Evolutionary conservation across 257 asterid species (phyloP).

Genomic region (Petrea volubilis): DNA sequence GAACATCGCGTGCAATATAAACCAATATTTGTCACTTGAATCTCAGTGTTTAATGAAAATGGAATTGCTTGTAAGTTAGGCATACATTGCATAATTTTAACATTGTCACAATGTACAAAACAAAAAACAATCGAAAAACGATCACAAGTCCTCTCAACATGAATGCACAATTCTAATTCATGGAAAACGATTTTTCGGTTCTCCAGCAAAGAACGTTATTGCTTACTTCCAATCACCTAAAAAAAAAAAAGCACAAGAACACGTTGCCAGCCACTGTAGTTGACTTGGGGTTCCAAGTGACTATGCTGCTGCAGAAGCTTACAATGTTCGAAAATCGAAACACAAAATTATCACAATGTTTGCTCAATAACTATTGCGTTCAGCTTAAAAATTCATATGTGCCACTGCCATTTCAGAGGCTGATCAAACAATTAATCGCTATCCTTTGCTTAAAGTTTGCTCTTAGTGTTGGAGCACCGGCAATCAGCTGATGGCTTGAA

Average conservation of each 20-base stretch:
- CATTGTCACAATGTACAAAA: too few relatives aligned
- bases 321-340: background rate
- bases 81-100: too few relatives aligned
- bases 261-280: background rate
- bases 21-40: too few relatives aligned
- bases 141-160: background rate
- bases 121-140: too few relatives aligned
- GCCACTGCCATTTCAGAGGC: background rate
- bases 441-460: constrained; percentile 7
- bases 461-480: background rate
- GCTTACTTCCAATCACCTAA: background rate
- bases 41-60: too few relatives aligned
- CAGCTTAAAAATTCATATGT: constrained; percentile 6
- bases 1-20: too few relatives aligned
- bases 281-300: background rate
- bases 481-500: constrained; percentile 1
- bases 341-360: background rate
- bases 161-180: background rate
- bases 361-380: background rate
- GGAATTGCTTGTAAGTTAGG: too few relatives aligned
- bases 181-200: background rate
- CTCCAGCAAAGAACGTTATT: background rate
- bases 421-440: background rate
- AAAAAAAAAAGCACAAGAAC: background rate
- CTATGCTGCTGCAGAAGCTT: background rate